These are phyloP conservation scores for Botrytis medusae DNA, from an alignment of 2,329 filamentous ascomycete genomes.

Conservation along the genomic window DNA sequence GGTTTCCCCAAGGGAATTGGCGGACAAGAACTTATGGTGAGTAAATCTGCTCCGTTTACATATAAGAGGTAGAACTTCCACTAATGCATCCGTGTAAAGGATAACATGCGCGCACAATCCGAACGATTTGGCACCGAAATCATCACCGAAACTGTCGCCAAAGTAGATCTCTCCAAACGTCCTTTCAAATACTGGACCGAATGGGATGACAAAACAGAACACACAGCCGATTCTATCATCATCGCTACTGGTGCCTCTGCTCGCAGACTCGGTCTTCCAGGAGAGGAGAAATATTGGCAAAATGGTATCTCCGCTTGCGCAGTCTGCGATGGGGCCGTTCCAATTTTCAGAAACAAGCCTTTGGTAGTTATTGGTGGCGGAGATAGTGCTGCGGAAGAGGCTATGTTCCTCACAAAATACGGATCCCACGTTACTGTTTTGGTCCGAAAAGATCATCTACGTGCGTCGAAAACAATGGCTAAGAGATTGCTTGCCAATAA, in stretches of 20 bases:
- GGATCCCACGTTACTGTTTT: slow-evolving; percentile 92
- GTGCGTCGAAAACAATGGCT: slow-evolving; percentile 90
- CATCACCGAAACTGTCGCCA: slow-evolving; percentile 87
- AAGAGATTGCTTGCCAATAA: slow-evolving; percentile 76
- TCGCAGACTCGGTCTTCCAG: slow-evolving; percentile 74
- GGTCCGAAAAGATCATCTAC: slow-evolving; percentile 81
- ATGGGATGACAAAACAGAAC: slow-evolving; percentile 75
- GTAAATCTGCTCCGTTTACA: slow-evolving; percentile 19
- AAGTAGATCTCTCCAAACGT: slow-evolving; percentile 76
- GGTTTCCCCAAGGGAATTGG: slow-evolving; percentile 90
- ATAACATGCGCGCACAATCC: slow-evolving; percentile 90
- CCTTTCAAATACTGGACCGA: slow-evolving; percentile 96
- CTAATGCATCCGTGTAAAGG: slow-evolving; percentile 41
- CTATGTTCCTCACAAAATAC: slow-evolving; percentile 97
- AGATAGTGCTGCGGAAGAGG: slow-evolving; percentile 96
- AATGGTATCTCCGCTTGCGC: slow-evolving; percentile 95
- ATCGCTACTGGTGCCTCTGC: slow-evolving; percentile 95
- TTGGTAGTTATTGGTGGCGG: slow-evolving; percentile 95
- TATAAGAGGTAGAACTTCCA: background rate
- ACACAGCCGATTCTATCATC: slow-evolving; percentile 90
- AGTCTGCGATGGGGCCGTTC: slow-evolving; percentile 94
- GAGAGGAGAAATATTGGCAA: slow-evolving; percentile 97
- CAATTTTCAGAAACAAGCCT: slow-evolving; percentile 96
- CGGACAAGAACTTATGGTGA: slow-evolving; percentile 77
- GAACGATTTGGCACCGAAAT: slow-evolving; percentile 90